A percentile compares a stretch with the other conserved stretches of the same genome.
Conservation (phyloP, 345 rosid genomes). For the Raphanus sativus region DNA sequence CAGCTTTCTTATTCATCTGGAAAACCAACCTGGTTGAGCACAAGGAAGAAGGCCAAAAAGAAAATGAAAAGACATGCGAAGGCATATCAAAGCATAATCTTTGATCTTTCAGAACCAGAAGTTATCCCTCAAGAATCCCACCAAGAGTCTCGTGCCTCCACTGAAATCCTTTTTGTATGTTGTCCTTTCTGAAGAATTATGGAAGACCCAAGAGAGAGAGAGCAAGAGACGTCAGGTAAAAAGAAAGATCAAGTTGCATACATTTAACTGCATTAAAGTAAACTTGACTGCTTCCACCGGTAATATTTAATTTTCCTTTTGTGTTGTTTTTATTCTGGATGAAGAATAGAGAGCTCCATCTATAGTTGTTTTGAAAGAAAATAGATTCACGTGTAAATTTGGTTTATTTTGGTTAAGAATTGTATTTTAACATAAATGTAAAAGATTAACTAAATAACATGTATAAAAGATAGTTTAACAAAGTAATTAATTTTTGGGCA, state of each 20-base stretch:
- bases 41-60: background rate
- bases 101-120: background rate
- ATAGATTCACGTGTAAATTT: background rate
- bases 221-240: background rate
- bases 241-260: background rate
- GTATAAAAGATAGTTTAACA: background rate
- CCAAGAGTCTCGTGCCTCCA: background rate
- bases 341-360: background rate
- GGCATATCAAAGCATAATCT: background rate
- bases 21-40: background rate
- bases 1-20: background rate
- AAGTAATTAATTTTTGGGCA: background rate
- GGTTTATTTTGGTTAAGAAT: no score
- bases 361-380: background rate
- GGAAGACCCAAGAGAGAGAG: background rate
- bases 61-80: background rate
- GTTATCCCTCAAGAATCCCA: background rate
- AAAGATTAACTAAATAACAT: background rate
- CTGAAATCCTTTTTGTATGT: background rate
- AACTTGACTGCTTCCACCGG: background rate
- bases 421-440: background rate
- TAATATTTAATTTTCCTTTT: background rate
- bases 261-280: background rate
- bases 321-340: background rate
- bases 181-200: background rate